Evolutionary conservation across 805 yeast species (phyloP).

Genomic region (Kuraishia piskuri): DNA sequence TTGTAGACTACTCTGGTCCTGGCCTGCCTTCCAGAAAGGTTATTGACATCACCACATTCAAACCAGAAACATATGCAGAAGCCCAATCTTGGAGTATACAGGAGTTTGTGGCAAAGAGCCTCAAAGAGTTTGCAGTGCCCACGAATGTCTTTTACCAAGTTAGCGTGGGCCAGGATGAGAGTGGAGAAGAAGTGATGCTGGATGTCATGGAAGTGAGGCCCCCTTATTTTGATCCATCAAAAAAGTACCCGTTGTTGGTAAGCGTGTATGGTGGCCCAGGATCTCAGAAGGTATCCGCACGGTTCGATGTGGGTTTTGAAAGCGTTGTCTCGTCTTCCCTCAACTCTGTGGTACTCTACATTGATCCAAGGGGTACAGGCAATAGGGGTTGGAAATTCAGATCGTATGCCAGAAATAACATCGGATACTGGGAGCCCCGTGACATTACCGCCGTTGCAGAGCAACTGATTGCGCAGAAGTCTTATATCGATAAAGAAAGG

Average conservation of each 20-base stretch:
- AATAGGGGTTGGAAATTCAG: constrained; percentile 63
- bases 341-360: constrained; percentile 52
- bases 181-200: constrained; percentile 24
- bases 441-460: constrained; percentile 49
- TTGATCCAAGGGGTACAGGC: constrained; percentile 84
- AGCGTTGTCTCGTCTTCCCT: constrained; percentile 48
- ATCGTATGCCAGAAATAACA: constrained; percentile 42
- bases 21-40: constrained; percentile 36
- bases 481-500: constrained; percentile 40
- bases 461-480: constrained; percentile 35
- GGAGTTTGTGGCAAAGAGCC: not conserved
- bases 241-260: constrained; percentile 56
- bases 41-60: constrained; percentile 16
- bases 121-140: constrained; percentile 39
- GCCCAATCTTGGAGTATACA: constrained; percentile 2
- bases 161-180: constrained; percentile 17
- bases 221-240: constrained; percentile 32
- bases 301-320: constrained; percentile 44
- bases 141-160: constrained; percentile 29
- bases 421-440: constrained; percentile 74
- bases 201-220: constrained; percentile 61
- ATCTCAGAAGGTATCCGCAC: constrained; percentile 44
- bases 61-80: not conserved
- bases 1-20: constrained; percentile 40
- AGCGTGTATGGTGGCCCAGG: constrained; percentile 81